Evolutionary conservation across 2,329 filamentous ascomycete species (phyloP), one percentile per base, ranked within the genome.

Genomic region (Epichloe festucae): DNA sequence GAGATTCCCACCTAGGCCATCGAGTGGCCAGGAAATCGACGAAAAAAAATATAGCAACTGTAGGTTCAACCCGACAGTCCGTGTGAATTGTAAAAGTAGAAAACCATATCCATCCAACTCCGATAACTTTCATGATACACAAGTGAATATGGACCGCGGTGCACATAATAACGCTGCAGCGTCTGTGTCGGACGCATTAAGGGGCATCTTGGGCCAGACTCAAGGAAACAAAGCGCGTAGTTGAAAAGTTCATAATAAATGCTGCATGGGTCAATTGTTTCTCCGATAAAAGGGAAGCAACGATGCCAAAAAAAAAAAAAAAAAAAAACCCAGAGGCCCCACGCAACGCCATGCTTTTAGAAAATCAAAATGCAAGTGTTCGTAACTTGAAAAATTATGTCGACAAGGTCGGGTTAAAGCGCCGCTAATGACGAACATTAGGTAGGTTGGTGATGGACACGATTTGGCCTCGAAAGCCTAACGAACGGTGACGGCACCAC

Each of bases 401-500:
- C 23, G 12, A 17, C 17, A n/a, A 42, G 23, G 27, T 15, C 3
- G n/a, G 10, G 34, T 21, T 7, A 35, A 36, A 34, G 8, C n/a
- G n/a, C 40, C 21, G 47, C 21, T 12, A 15, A 38, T 11, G 12
- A 21, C 23, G 12, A 46, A 19, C 27, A 31, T 31, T 31, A 11
- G 27, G 27, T 31, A 11, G 27, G 27, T 10, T 31, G 27, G 3
- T 31, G 27, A 10, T 31, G 27, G 8, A 31, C 27, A 10, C 3
- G 8, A 31, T 31, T 17, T 31, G 27, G 8, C 27, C 8, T 31
- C 8, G 27, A 31, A 31, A 31, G 27, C 21, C 52, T 35, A 72
- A 62, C 70, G 68, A 53, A 68, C 66, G 31, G 66, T 56, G 52
- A 72, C 68, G 49, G 68, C 64, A 48, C 68, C 70, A 45, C 74